Conservation (phyloP, 2,329 filamentous ascomycete genomes). For the Ophiosphaerella herpotricha region DNA sequence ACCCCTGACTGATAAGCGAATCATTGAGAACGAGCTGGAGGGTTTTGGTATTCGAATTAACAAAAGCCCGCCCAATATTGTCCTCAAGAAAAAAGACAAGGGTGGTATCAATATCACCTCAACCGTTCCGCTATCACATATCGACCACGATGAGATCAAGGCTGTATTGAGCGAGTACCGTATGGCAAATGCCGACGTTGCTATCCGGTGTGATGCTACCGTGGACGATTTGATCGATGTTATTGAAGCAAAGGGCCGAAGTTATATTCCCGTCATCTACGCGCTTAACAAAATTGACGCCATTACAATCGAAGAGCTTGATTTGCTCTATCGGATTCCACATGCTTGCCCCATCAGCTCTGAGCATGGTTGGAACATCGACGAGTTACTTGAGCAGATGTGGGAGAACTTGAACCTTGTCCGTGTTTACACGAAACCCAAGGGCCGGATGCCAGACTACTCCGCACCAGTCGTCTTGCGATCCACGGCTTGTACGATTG, state of each 20-base stretch:
- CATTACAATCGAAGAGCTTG: conserved; percentile 96
- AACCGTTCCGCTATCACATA: conserved; percentile 88
- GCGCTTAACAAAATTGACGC: conserved; percentile 99
- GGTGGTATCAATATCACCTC: conserved; percentile 95
- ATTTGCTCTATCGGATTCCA: conserved; percentile 93
- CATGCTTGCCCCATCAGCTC: conserved; percentile 97
- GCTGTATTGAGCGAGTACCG: conserved; percentile 97
- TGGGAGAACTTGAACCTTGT: conserved; percentile 95
- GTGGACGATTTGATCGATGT: conserved; percentile 97
- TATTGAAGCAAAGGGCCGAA: conserved; percentile 89
- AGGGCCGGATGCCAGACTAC: conserved; percentile 93
- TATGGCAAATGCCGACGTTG: conserved; percentile 95
- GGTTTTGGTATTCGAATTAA: conserved; percentile 98
- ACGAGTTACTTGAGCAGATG: conserved; percentile 96
- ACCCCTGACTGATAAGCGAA: conserved; percentile 91
- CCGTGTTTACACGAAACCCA: conserved; percentile 96
- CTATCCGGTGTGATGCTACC: conserved; percentile 96
- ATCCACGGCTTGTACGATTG: conserved; percentile 80
- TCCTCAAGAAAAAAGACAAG: conserved; percentile 99
- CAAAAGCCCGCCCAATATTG: conserved; percentile 95
- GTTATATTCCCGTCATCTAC: conserved; percentile 99
- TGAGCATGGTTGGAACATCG: conserved; percentile 93
- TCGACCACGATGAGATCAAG: conserved; percentile 95
- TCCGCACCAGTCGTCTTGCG: conserved; percentile 86
- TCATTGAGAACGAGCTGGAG: conserved; percentile 94